These are phyloP conservation scores for Phylloboletellus chloephorus DNA, from an alignment of 1,284 basidiomycete species.

Conservation along the genomic window DNA sequence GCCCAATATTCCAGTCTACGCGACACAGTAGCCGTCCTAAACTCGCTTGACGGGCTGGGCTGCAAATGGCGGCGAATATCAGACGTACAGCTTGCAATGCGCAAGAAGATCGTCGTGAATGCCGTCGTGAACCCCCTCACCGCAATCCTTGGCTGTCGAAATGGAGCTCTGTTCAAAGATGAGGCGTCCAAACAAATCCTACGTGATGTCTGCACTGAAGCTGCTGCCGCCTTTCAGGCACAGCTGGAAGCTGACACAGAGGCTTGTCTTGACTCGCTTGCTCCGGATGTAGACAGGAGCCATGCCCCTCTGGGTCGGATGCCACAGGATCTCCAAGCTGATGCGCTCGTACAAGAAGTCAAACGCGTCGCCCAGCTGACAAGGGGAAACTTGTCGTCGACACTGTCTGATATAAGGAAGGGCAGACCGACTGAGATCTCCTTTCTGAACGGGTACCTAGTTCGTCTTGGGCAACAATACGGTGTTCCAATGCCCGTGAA, in stretches of 20 bases:
- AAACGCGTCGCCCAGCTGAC: constrained; percentile 53
- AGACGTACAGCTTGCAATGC: constrained; percentile 66
- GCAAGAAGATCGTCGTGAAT: constrained; percentile 84
- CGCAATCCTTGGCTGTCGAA: constrained; percentile 74
- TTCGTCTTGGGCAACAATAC: constrained; percentile 58
- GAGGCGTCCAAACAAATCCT: constrained; percentile 42
- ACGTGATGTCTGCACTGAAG: constrained; percentile 52
- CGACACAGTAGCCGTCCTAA: constrained; percentile 64
- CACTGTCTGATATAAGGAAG: constrained; percentile 63
- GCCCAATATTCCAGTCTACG: constrained; percentile 56
- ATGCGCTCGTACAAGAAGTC: constrained; percentile 46
- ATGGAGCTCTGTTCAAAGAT: constrained; percentile 64
- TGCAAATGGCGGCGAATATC: constrained; percentile 67
- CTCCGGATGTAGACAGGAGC: constrained; percentile 27
- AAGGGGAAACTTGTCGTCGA: constrained; percentile 68
- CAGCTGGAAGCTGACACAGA: constrained; percentile 44
- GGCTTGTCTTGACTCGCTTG: constrained; percentile 33
- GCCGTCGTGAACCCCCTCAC: constrained; percentile 86
- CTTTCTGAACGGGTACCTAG: constrained; percentile 84
- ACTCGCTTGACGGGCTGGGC: constrained; percentile 52
- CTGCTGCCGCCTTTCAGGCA: constrained; percentile 52
- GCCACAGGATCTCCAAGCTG: constrained; percentile 38
- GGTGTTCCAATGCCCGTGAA: constrained; percentile 62
- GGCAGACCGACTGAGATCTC: constrained; percentile 71
- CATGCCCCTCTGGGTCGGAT: constrained; percentile 36